Evolutionary conservation across 805 yeast genomes (phyloP).

Genomic region (Yarrowia sp.): DNA sequence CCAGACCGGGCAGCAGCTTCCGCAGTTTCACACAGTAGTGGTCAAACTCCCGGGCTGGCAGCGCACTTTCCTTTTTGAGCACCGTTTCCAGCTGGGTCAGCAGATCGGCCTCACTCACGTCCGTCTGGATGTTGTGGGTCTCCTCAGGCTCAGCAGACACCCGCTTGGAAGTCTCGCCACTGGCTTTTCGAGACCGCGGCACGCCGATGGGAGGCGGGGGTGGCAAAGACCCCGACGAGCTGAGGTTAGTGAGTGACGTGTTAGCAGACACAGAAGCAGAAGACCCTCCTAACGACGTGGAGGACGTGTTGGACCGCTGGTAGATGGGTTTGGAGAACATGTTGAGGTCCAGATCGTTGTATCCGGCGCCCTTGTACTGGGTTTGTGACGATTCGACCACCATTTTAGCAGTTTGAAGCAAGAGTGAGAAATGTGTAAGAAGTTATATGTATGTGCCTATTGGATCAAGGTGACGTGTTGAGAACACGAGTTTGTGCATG

Average conservation of each 20-base stretch:
- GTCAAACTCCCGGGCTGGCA: constrained; percentile 43
- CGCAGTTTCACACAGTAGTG: constrained; percentile 45
- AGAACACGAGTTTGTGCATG: constrained; percentile 24
- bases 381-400: constrained; percentile 24
- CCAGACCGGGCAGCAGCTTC: constrained; percentile 41
- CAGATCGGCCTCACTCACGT: constrained; percentile 24
- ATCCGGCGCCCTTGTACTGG: constrained; percentile 39
- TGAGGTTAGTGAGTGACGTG: constrained; percentile 27
- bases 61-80: constrained; percentile 18
- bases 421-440: constrained; percentile 1
- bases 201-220: constrained; percentile 37
- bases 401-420: background rate
- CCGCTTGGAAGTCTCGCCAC: constrained; percentile 11
- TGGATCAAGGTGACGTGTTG: constrained; percentile 30
- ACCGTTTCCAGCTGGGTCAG: constrained; percentile 7
- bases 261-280: constrained; percentile 12
- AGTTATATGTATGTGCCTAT: constrained; percentile 1
- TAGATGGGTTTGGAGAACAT: constrained; percentile 31
- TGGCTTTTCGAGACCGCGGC: constrained; percentile 22
- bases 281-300: background rate
- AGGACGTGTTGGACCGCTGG: constrained; percentile 22
- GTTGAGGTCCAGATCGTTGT: constrained; percentile 29
- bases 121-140: background rate
- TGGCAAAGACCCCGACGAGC: constrained; percentile 9
- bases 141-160: constrained; percentile 14